A percentile compares a stretch with the other conserved stretches of the same genome.
Conservation (phyloP, 2,329 filamentous ascomycete genomes). For the Xylariaceae sp. region DNA sequence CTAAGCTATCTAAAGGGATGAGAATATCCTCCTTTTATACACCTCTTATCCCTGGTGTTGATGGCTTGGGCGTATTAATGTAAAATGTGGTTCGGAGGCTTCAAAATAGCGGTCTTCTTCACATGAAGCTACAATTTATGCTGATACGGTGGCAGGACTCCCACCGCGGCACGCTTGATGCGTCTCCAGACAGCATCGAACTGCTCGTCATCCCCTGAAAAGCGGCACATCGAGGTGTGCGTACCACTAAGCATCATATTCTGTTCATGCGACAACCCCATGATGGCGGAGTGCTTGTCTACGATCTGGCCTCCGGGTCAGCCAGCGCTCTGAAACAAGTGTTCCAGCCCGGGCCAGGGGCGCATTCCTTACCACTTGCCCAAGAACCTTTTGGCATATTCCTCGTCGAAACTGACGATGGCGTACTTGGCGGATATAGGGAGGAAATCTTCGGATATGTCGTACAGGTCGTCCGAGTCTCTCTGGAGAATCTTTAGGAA, state of each 20-base stretch:
- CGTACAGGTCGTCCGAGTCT: constrained; percentile 1
- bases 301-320: constrained; percentile 5
- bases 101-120: too few species aligned
- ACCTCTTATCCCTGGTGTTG: too few species aligned
- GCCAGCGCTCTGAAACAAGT: background rate
- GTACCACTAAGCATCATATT: constrained; percentile 13
- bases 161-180: background rate
- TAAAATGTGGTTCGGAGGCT: too few species aligned
- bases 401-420: constrained; percentile 11
- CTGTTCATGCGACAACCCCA: constrained; percentile 8
- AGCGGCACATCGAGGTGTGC: constrained; percentile 14
- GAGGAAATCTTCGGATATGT: constrained; percentile 2
- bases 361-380: constrained; percentile 7
- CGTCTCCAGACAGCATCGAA: constrained; percentile 11
- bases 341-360: background rate
- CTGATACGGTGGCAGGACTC: too few species aligned
- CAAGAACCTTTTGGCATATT: background rate
- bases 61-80: too few species aligned
- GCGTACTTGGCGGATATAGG: background rate
- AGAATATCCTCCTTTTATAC: too few species aligned
- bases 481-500: background rate
- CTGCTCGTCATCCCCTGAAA: background rate
- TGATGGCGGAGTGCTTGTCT: constrained; percentile 10
- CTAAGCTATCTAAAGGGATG: too few species aligned
- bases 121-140: too few species aligned